Evolutionary conservation across 2,329 filamentous ascomycete genomes (phyloP).

Genomic region (Phyllosticta ampelicida): DNA sequence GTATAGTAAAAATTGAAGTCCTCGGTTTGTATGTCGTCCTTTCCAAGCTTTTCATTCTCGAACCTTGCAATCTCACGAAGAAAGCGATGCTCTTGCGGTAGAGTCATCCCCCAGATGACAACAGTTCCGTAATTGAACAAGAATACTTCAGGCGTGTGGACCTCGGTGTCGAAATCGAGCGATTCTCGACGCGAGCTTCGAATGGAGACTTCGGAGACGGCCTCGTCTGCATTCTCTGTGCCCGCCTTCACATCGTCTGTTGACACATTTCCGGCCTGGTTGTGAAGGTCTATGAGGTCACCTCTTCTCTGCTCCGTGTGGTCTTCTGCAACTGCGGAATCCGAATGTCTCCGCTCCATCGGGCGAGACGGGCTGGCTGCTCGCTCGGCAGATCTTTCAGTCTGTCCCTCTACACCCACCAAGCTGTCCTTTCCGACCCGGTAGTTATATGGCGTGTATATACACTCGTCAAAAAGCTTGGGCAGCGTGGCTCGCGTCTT

Average conservation of each 20-base stretch:
- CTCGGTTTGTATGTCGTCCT: conserved; percentile 87
- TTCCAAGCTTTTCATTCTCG: conserved; percentile 76
- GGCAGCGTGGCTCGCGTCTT: conserved; percentile 71
- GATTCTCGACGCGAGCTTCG: conserved; percentile 5
- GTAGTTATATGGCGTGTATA: conserved; percentile 91
- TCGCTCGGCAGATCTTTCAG: conserved; percentile 23
- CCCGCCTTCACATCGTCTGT: conserved; percentile 11
- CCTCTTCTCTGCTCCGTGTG: conserved; percentile 46
- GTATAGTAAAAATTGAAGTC: conserved; percentile 99
- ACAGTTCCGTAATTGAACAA: conserved; percentile 96
- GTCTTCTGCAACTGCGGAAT: conserved; percentile 60
- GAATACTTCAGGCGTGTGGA: conserved; percentile 91
- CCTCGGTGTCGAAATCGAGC: conserved; percentile 74
- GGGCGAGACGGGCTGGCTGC: background rate
- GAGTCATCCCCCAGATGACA: conserved; percentile 96
- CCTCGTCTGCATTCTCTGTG: conserved; percentile 16
- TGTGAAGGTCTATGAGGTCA: conserved; percentile 53
- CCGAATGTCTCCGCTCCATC: conserved; percentile 57
- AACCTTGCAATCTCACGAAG: conserved; percentile 92
- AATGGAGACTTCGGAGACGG: conserved; percentile 13
- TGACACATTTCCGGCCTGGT: conserved; percentile 23
- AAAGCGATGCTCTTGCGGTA: conserved; percentile 80
- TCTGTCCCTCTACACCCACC: conserved; percentile 6
- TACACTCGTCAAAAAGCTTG: conserved; percentile 93
- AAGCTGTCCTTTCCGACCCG: conserved; percentile 25